phyloP scores from a whole-genome alignment of 495 filamentous ascomycete genomes.

The Aspergillus conjunctus region DNA sequence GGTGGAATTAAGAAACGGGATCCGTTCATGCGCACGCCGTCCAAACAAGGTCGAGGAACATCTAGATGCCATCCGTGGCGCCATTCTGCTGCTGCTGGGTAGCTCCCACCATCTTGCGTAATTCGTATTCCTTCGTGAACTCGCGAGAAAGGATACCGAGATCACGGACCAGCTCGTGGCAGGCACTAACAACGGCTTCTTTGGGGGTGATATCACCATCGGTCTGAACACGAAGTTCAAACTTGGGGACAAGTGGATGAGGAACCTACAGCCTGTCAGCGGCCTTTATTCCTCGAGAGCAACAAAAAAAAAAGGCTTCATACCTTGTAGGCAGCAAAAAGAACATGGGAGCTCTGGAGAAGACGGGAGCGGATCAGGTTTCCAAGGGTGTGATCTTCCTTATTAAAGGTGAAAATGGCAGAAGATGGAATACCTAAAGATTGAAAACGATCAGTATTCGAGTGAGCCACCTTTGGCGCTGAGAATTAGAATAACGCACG shows the following conservation, averaged over 20 bases:
- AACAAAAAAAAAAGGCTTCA: constrained; percentile 19
- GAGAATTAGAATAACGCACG: constrained; percentile 56
- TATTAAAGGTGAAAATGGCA: constrained; percentile 89
- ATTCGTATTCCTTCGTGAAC: constrained; percentile 93
- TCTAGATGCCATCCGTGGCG: constrained; percentile 30
- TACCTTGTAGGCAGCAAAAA: constrained; percentile 88
- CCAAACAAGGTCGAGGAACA: background rate
- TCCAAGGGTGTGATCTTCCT: constrained; percentile 95
- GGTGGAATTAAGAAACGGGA: background rate
- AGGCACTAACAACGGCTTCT: constrained; percentile 78
- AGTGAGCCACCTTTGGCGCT: background rate
- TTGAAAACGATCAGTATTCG: constrained; percentile 19
- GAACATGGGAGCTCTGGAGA: constrained; percentile 73
- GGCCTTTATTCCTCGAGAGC: background rate
- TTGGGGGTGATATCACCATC: constrained; percentile 84
- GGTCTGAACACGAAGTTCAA: constrained; percentile 88
- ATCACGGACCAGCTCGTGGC: constrained; percentile 75
- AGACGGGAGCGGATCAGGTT: constrained; percentile 85
- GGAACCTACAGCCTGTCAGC: constrained; percentile 56
- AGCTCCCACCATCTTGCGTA: constrained; percentile 83
- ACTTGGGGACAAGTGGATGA: constrained; percentile 83
- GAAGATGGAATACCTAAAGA: constrained; percentile 72
- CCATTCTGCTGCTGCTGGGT: constrained; percentile 45
- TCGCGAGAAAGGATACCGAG: constrained; percentile 76
- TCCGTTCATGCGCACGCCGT: background rate